phyloP scores from a whole-genome alignment of 2,329 filamentous ascomycete genomes.

The Tolypocladium ophioglossoides region DNA sequence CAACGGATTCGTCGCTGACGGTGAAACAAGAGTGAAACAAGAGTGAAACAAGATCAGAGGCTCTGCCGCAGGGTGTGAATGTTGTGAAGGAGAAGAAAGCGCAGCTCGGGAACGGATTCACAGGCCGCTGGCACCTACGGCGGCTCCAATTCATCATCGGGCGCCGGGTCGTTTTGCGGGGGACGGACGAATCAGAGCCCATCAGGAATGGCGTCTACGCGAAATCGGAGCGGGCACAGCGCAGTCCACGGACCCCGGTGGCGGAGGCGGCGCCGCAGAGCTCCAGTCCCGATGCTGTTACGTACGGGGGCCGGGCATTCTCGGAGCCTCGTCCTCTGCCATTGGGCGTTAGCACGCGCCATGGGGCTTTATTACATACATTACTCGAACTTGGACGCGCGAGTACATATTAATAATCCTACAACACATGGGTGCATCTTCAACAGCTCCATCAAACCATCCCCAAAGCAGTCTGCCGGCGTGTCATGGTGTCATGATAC shows the following conservation, averaged over 20 bases:
- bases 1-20: background rate
- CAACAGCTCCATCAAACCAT: background rate
- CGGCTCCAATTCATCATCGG: background rate
- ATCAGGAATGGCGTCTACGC: background rate
- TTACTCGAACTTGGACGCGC: no score
- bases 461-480: background rate
- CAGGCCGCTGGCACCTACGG: background rate
- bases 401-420: no score
- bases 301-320: background rate
- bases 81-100: background rate
- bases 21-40: no score
- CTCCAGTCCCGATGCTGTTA: conserved; percentile 1
- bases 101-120: background rate
- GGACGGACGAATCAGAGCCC: background rate
- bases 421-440: background rate
- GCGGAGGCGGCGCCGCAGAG: background rate
- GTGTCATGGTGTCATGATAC: no score
- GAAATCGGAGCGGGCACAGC: background rate
- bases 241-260: conserved; percentile 2
- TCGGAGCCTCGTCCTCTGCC: background rate
- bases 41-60: no score
- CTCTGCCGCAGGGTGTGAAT: no score
- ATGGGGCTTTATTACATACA: background rate
- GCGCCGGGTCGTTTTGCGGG: background rate
- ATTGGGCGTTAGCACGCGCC: background rate